Percentiles rank a stretch among this genome's conserved stretches.
Conservation (phyloP, 2,329 filamentous ascomycete species). For the Aspergillus quadrilineatus region DNA sequence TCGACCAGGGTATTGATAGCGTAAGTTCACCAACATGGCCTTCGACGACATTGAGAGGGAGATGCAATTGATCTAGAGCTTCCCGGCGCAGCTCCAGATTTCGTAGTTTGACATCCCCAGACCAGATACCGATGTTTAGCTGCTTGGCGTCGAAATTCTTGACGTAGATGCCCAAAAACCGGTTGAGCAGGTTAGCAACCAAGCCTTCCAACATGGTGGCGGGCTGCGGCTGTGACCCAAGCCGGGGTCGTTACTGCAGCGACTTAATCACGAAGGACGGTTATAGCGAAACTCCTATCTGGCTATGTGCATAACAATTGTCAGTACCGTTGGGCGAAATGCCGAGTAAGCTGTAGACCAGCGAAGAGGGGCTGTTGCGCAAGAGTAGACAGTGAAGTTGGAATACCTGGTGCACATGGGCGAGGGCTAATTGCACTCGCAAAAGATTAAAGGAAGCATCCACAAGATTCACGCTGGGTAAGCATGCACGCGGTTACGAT, state of each 20-base stretch:
- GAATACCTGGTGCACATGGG: conserved; percentile 18
- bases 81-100: conserved; percentile 91
- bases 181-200: conserved; percentile 94
- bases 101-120: conserved; percentile 91
- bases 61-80: conserved; percentile 92
- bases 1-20: conserved; percentile 94
- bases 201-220: conserved; percentile 91
- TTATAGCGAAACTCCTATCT: conserved; percentile 12
- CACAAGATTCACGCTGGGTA: conserved; percentile 21
- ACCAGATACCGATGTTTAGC: conserved; percentile 98
- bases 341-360: background rate
- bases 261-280: background rate
- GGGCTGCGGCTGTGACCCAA: conserved; percentile 68
- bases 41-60: conserved; percentile 94
- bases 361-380: conserved; percentile 6
- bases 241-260: conserved; percentile 48
- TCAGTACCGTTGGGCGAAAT: conserved; percentile 8
- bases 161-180: conserved; percentile 99
- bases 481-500: conserved; percentile 28
- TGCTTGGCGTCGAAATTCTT: conserved; percentile 98
- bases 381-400: background rate
- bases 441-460: conserved; percentile 27
- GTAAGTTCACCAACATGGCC: conserved; percentile 91
- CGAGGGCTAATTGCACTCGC: conserved; percentile 25
- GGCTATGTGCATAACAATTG: background rate